Evolutionary conservation across 2,329 filamentous ascomycete species (phyloP), one percentile per base, ranked within the genome.

Genomic region (Colletotrichum limetticola): DNA sequence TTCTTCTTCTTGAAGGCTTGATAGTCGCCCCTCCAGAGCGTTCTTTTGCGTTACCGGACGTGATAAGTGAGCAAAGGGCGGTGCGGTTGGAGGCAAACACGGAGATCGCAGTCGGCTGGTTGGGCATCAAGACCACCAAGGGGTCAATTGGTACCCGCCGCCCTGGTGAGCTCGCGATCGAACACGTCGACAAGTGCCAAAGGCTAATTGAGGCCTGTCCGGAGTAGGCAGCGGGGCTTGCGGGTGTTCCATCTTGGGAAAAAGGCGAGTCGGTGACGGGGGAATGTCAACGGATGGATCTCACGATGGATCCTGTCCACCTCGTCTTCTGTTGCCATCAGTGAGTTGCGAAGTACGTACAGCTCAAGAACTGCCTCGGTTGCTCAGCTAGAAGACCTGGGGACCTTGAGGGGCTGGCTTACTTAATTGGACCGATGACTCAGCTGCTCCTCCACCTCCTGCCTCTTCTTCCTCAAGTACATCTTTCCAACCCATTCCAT

Each of bases 61-160:
- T 61, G 53, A 67, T 26, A 53, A 32, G 11, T 24, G 55, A 52
- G 60, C 46, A 19, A 57, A 61, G 28, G 49, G 28, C 57, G 28
- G 26, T 9, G 19, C 37, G 14, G 60, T 28, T 61, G 32, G 28
- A 52, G 30, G 37, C 24, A 30, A 30, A 65, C 9, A 22, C 16
- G 60, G 22, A 53, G 24, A 37, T 30, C 37, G 42, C n/a, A 62
- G 35, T 30, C 11, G 62, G 32, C 28, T 37, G 49, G 68, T 74
- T 72, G 68, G 71, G 71, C 71, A 74, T 64, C 71, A 74, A 74
- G 61, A 37, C 28, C 32, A 57, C 58, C 35, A 35, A 67, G 49
- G 66, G 55, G 49, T 32, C 4, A 37, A 24, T 30, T 35, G 56
- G 46, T 57, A 30, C 30, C 69, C 68, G 35, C 49, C 56, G 35